These are phyloP conservation scores for Tylopilus rubrobrunneus DNA, from an alignment of 768 basidiomycete genomes.

Conservation along the genomic window DNA sequence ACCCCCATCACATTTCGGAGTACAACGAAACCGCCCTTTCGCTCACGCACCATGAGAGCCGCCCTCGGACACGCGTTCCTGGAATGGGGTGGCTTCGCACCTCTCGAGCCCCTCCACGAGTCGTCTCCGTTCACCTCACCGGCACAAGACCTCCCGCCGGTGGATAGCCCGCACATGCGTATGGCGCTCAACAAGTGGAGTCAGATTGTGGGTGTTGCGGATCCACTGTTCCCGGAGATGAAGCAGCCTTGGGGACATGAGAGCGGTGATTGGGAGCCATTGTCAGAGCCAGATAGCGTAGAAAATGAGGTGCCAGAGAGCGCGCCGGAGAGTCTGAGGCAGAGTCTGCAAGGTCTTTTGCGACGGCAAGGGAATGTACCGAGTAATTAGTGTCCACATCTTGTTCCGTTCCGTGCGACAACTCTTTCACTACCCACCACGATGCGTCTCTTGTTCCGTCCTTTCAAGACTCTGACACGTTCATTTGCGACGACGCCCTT, in stretches of 20 bases:
- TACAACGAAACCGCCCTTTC: constrained; percentile 21
- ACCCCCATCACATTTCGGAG: constrained; percentile 20
- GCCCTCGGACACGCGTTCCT: constrained; percentile 30
- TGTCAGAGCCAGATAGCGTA: constrained; percentile 14
- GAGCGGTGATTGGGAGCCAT: constrained; percentile 22
- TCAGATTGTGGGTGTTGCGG: constrained; percentile 29
- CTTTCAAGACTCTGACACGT: constrained; percentile 7
- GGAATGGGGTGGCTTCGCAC: constrained; percentile 31
- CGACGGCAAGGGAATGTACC: neutral
- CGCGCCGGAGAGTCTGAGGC: constrained; percentile 18
- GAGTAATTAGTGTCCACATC: too few species aligned
- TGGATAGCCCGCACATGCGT: constrained; percentile 29
- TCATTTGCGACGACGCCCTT: constrained; percentile 20
- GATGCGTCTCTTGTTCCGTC: constrained; percentile 1
- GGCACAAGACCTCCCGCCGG: constrained; percentile 5
- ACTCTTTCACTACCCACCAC: neutral
- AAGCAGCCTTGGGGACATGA: neutral
- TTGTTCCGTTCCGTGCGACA: too few species aligned
- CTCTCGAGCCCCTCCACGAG: constrained; percentile 27
- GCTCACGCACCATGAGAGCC: constrained; percentile 29
- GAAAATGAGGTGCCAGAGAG: constrained; percentile 4
- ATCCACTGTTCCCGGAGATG: constrained; percentile 33
- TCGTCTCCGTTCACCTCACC: constrained; percentile 27
- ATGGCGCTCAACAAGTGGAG: constrained; percentile 33
- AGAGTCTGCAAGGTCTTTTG: constrained; percentile 21